phyloP scores from a whole-genome alignment of 768 basidiomycete genomes.

The Termitomyces sp. region DNA sequence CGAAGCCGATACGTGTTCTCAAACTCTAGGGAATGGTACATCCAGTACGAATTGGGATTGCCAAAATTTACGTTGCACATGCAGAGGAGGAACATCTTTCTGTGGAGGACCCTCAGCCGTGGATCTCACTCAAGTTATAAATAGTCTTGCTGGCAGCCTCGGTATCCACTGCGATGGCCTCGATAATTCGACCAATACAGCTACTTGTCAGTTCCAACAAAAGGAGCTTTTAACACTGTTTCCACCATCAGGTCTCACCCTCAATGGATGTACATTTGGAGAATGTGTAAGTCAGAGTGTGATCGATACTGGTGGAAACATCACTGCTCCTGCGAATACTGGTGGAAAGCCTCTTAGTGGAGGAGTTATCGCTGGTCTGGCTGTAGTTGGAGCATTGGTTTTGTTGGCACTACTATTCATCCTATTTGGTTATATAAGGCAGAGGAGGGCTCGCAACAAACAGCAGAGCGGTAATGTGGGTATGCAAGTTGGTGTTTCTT shows the following conservation, averaged over 20 bases:
- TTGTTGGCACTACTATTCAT: constrained; percentile 55
- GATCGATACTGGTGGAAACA: constrained; percentile 50
- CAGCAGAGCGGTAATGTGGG: constrained; percentile 32
- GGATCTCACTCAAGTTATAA: constrained; percentile 58
- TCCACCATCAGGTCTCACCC: constrained; percentile 63
- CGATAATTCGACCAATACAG: constrained; percentile 37
- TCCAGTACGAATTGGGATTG: constrained; percentile 63
- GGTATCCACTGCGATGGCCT: constrained; percentile 60
- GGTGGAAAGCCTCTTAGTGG: constrained; percentile 51
- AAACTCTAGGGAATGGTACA: constrained; percentile 38
- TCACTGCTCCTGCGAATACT: constrained; percentile 22
- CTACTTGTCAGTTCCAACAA: constrained; percentile 78
- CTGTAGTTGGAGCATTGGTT: constrained; percentile 70
- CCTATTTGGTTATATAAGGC: constrained; percentile 53
- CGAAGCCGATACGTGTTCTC: constrained; percentile 62
- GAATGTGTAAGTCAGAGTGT: constrained; percentile 85
- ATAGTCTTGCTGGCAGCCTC: constrained; percentile 60
- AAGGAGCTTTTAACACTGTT: constrained; percentile 60
- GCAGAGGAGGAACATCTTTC: constrained; percentile 64
- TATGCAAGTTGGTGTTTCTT: constrained; percentile 60
- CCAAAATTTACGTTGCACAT: constrained; percentile 68
- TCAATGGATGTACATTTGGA: constrained; percentile 76
- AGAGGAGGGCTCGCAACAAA: constrained; percentile 54
- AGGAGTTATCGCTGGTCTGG: constrained; percentile 89
- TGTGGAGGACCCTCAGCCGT: constrained; percentile 52